Evolutionary conservation across 139 green algal genomes (phyloP), one percentile per base, ranked within the genome.

Genomic region (Pseudopediastrum boryanum): DNA sequence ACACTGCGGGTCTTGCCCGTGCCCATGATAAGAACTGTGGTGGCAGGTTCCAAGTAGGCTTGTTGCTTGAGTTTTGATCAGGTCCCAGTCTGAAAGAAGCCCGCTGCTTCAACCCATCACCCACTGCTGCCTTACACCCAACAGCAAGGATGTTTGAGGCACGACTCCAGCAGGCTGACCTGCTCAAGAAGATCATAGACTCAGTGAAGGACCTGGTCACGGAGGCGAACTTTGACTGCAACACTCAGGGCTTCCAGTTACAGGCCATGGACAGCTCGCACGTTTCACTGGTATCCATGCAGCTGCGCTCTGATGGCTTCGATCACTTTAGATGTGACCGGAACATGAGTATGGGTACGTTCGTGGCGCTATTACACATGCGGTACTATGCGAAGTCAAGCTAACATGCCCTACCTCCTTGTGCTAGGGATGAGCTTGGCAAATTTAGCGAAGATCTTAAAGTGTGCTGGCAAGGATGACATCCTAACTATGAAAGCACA

Each of bases 241-340:
- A 16, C 41, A n/a, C 41, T 21, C 42, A 21, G 4, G 76, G 64
- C 67, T 96, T 98, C 80, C 80, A 70, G 16, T 83, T 99, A 44
- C 96, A 99, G 77, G 94, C 96, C 1, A 99, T 99, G 97, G 97
- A 99, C 89, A 94, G 89, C 23, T 96, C 88, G 27, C 97, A 99
- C 82, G 97, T 99, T 0, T 96, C 91, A 33, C 86, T 99, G 25
- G 93, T 99, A 23, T 81, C 91, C 4, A 78, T 99, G 10, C 51
- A 85, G 0, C 83, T 99, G 48, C 85, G 90, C 2, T 75, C 85
- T 27, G 96, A 99, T 62, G 96, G 95, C 9, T 99, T 99, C 75
- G 96, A 99, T 29, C 95, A 99, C 84, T 99, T 94, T 83, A 90
- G 97, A 39, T 99, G 97, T 72, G 97, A 99, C 74, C 83, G 93